A percentile compares a stretch with the other conserved stretches of the same genome.
These are phyloP conservation scores for Rhodotorula sphaerocarpa DNA, from an alignment of 768 basidiomycete genomes.

Conservation along the genomic window DNA sequence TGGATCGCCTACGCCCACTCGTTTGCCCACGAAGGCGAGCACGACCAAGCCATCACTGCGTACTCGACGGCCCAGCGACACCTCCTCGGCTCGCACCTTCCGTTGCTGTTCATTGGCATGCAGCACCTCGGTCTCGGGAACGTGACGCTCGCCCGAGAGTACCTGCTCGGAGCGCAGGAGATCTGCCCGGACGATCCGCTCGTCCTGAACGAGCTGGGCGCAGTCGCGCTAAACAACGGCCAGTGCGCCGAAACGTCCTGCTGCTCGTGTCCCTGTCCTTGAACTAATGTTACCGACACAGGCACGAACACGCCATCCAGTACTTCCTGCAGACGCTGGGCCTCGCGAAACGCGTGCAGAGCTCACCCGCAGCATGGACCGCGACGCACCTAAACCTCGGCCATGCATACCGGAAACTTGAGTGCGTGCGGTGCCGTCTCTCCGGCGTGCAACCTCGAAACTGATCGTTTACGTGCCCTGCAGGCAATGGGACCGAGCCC, in stretches of 20 bases:
- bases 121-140: conserved; percentile 90
- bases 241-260: too few relatives aligned
- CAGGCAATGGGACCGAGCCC: conserved; percentile 56
- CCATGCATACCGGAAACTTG: conserved; percentile 65
- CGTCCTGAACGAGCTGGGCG: conserved; percentile 82
- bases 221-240: conserved; percentile 76
- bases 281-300: too few relatives aligned
- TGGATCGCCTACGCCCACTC: conserved; percentile 98
- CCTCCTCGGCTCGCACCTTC: conserved; percentile 94
- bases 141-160: conserved; percentile 70
- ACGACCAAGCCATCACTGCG: conserved; percentile 95
- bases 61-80: conserved; percentile 94
- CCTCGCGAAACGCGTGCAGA: conserved; percentile 76
- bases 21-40: conserved; percentile 93
- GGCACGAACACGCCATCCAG: conserved; percentile 62
- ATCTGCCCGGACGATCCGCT: conserved; percentile 75
- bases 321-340: conserved; percentile 68
- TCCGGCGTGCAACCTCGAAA: too few relatives aligned
- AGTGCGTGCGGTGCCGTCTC: conserved; percentile 20
- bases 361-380: conserved; percentile 74
- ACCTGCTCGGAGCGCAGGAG: conserved; percentile 66
- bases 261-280: too few relatives aligned
- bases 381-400: conserved; percentile 88
- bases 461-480: conserved; percentile 41
- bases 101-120: conserved; percentile 94